phyloP scores from a whole-genome alignment of 345 rosid species.

The Eucalyptus melliodora region DNA sequence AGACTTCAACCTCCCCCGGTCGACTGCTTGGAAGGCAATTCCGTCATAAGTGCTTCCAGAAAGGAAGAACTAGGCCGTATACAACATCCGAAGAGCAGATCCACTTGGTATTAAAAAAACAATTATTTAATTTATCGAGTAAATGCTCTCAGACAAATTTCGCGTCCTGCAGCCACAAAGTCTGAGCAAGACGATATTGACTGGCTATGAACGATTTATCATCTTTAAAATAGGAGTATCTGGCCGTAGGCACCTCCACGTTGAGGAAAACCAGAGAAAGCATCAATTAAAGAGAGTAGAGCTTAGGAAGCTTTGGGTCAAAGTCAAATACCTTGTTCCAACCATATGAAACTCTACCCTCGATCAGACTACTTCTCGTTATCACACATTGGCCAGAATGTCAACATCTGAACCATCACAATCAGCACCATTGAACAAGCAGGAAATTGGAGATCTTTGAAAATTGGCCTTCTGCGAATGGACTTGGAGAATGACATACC shows the following conservation, averaged over 20 bases:
- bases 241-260: not conserved
- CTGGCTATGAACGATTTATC: accelerated
- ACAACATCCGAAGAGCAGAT: not conserved
- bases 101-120: not conserved
- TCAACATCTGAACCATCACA: not conserved
- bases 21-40: not conserved
- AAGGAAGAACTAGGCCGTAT: not conserved
- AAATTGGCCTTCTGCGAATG: not conserved
- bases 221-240: not conserved
- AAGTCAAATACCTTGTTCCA: not conserved
- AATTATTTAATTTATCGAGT: too few relatives aligned
- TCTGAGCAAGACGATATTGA: not conserved
- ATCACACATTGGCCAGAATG: accelerated
- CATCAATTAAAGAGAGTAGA: not conserved
- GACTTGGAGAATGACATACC: not conserved
- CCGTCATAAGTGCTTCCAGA: not conserved
- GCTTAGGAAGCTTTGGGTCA: not conserved
- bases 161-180: not conserved
- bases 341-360: not conserved
- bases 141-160: accelerated
- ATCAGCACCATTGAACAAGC: not conserved
- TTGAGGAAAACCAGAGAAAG: not conserved
- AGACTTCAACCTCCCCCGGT: not conserved
- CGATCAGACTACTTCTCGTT: not conserved
- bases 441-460: not conserved